A percentile compares a stretch with the other conserved stretches of the same genome.
Evolutionary conservation across 2,329 filamentous ascomycete species (phyloP).

Genomic region (Talaromyces sp.): DNA sequence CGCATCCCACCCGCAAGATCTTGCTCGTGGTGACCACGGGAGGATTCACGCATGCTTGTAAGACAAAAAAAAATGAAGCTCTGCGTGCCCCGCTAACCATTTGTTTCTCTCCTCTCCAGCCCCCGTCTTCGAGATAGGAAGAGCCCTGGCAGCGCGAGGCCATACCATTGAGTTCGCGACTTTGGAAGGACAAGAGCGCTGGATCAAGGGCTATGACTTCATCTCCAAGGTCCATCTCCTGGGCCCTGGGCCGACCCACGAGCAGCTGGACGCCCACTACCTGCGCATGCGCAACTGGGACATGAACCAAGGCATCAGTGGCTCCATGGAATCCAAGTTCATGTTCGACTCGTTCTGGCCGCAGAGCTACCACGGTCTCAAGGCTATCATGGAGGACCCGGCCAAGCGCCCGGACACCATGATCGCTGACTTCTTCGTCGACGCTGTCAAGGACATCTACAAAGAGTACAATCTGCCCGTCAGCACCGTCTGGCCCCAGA

Average conservation of each 20-base stretch:
- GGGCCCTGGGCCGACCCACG: conserved; percentile 23
- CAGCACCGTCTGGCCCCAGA: conserved; percentile 38
- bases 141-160: conserved; percentile 28
- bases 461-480: conserved; percentile 33
- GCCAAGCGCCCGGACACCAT: conserved; percentile 34
- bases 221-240: conserved; percentile 26
- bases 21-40: conserved; percentile 31
- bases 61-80: conserved; percentile 12
- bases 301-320: conserved; percentile 24
- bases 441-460: conserved; percentile 38
- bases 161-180: conserved; percentile 37
- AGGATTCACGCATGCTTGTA: conserved; percentile 25
- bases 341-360: conserved; percentile 36
- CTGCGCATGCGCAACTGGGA: conserved; percentile 30
- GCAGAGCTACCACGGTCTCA: conserved; percentile 20
- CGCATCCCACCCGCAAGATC: conserved; percentile 19
- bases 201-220: conserved; percentile 25
- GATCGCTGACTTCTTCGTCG: conserved; percentile 41
- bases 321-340: conserved; percentile 31
- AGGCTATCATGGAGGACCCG: conserved; percentile 16
- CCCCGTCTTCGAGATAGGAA: conserved; percentile 32
- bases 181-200: conserved; percentile 30
- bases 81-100: background rate
- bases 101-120: conserved; percentile 12
- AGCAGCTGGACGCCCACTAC: conserved; percentile 31